Base-by-base conservation (phyloP, 2,329 filamentous ascomycete genomes). In the Cadophora sp. region DNA sequence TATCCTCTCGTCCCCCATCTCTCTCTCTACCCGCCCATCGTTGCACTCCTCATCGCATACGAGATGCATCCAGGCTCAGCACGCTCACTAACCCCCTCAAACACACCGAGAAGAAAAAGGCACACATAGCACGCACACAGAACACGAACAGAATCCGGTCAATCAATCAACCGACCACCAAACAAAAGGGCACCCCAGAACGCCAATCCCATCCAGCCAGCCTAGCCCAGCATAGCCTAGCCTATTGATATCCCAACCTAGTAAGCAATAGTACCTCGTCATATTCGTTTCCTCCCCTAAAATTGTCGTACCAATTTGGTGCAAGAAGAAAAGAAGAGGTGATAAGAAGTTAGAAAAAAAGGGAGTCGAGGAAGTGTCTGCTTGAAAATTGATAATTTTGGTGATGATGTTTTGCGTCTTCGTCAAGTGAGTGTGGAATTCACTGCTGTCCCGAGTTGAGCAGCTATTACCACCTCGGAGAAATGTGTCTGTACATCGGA, bases 401-500 rank as follows among this genome's bases (percentile, higher is more conserved):
- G n/a, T 34, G 29, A 58, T 34, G 19, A 34, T 34, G 29, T 58
- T 40, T 40, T 9, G 37, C 19, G 29, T 58, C 53, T 58, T 22
- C 27, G 43, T 62, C 64, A 71, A 75, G 72, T 69, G 73, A 75
- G 67, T 70, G 72, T 73, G 66, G 71, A 56, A 65, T 73, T 56
- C 68, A 69, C 69, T 69, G 68, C 66, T 46, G 8, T 46, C 43
- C 51, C 59, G 19, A 27, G n/a, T 19, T 53, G 50, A 63, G 34
- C 68, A 72, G 69, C 72, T 73, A 76, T 74, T 72, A 75, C 70
- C 72, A 70, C 66, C 62, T 65, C 66, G 19, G 58, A 55, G 50
- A 56, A 60, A 66, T 72, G 69, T 61, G 67, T 75, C 71, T 76
- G 70, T 76, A 73, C 71, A 75, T 69, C 66, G 64, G 69, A 75